Base-by-base conservation (phyloP, 768 basidiomycete genomes). In the Tylopilus balloui region DNA sequence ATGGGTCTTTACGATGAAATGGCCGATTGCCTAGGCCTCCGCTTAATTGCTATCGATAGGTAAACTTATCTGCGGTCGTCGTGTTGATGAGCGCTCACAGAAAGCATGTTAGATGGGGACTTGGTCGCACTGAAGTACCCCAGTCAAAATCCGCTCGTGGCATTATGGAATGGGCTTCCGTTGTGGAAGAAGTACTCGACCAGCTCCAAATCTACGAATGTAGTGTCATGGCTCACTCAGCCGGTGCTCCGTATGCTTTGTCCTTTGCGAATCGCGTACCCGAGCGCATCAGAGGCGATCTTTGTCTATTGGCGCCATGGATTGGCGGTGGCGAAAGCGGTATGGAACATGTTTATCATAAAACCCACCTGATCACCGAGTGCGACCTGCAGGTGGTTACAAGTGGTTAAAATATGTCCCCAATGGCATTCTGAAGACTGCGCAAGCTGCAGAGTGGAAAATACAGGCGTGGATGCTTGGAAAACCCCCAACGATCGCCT, bases 341-440 rank as follows among this genome's bases (percentile, higher is more conserved):
- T 93, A 67, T 63, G 91, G 71, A 48, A 21, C 23, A 25, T 40
- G 2, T 41, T 47, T 21, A 24, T 41, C 9, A 43, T 29, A 6
- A 17, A 39, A 19, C 25, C 4, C 34, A 23, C 27, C 19, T 50
- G 39, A 50, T 35, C 45, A 17, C 50, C 63, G 49, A 65, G 27
- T 41, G 31, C 46, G 32, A 50, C 21, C 25, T 42, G 10, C 54
- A 88, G 87, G 78, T 60, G 86, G 90, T 14, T 97, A 96, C 71
- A 93, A 87, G 62, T 97, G 93, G 92, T 77, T 99, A 45, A 95
- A 93, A 68, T 98, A 93, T 63, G 88, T 99, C 6, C 95, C 95
- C 1, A 90, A 88, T 52, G 84, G 88, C 24, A 81, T 99, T 32
- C 74, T 99, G 54, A 92, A 89, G 72, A 93, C 93, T 0, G 95